Evolutionary conservation across 192 early-diverging fungal species (phyloP), one percentile per base, ranked within the genome.

Genomic region (Haplosporangium gracile): DNA sequence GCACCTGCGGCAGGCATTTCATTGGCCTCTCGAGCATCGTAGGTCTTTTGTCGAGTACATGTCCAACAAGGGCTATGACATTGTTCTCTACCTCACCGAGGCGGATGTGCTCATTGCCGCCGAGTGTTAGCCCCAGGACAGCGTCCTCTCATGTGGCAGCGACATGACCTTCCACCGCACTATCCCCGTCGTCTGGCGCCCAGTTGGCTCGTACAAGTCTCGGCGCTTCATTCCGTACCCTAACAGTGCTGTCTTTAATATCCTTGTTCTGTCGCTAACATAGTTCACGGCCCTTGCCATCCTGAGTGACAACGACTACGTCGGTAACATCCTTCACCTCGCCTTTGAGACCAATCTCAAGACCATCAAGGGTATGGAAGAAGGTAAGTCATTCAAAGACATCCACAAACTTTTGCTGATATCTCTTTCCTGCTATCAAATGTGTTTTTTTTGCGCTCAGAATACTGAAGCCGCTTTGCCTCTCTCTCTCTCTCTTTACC

Each of bases 271-370:
- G 68, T n/a, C 68, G 22, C 24, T 8, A 18, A 78, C 34, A 29
- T 69, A 71, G 36, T 36, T 78, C 6, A 36, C 36, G 0, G 69
- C 76, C 49, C 69, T 76, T 24, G 80, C 68, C 73, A 60, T 76
- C 53, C 16, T 82, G 69, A 82, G 80, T 47, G 80, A 74, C 36
- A 82, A 76, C 55, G 80, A 76, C 69, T 82, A 82, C 45, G 53
- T 68, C 22, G 42, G 4, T 74, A 82, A 82, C 63, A 76, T 82
- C 24, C 74, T 36, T 51, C 22, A 18, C 22, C 75, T 76, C 51
- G 74, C 36, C 57, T 76, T 82, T 63, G 55, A 45, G 11, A 76
- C 74, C 3, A 82, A 76, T 51, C 74, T 39, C 68, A 76, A 76
- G 80, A n/a, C 72, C 26, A 38, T 79, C 36, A 76, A 55, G 40